phyloP scores from a whole-genome alignment of 352 stramenopile species.

The Phytopythium litorale region DNA sequence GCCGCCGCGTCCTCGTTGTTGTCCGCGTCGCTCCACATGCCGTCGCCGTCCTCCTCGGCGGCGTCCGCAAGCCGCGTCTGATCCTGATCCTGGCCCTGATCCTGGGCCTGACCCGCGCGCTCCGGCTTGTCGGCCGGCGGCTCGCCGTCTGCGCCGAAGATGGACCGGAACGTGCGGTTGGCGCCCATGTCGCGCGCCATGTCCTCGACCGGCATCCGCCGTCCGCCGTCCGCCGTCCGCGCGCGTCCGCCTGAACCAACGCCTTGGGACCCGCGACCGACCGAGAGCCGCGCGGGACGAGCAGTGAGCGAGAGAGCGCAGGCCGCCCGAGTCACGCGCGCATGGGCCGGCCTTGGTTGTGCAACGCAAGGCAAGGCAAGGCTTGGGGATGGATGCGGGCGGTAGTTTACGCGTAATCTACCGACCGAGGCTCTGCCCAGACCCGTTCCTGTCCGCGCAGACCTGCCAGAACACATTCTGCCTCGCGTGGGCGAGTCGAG shows the following conservation, averaged over 20 bases:
- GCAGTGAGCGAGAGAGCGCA: too few species aligned
- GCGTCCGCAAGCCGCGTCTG: background rate
- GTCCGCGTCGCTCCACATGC: constrained; percentile 51
- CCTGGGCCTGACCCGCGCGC: background rate
- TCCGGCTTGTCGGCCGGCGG: background rate
- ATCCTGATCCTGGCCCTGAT: constrained; percentile 2
- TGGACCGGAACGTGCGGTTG: constrained; percentile 69
- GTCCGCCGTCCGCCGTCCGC: too few species aligned
- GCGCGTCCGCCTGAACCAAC: background rate
- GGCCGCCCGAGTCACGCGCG: too few species aligned
- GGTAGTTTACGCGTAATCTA: too few species aligned
- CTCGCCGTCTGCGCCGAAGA: constrained; percentile 27
- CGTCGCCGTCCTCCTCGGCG: constrained; percentile 35
- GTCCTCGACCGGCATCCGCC: constrained; percentile 22
- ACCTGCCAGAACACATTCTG: too few species aligned
- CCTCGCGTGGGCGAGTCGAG: too few species aligned
- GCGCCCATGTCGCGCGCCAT: constrained; percentile 51
- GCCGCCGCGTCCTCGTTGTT: constrained; percentile 14
- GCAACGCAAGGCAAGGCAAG: too few species aligned
- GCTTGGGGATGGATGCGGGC: too few species aligned
- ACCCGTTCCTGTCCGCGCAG: too few species aligned
- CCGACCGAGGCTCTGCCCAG: too few species aligned
- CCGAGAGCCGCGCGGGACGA: background rate
- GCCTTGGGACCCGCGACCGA: too few species aligned
- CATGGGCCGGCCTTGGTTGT: too few species aligned